These are phyloP conservation scores for Penicillium argentinense DNA, from an alignment of 495 filamentous ascomycete species.

Conservation along the genomic window DNA sequence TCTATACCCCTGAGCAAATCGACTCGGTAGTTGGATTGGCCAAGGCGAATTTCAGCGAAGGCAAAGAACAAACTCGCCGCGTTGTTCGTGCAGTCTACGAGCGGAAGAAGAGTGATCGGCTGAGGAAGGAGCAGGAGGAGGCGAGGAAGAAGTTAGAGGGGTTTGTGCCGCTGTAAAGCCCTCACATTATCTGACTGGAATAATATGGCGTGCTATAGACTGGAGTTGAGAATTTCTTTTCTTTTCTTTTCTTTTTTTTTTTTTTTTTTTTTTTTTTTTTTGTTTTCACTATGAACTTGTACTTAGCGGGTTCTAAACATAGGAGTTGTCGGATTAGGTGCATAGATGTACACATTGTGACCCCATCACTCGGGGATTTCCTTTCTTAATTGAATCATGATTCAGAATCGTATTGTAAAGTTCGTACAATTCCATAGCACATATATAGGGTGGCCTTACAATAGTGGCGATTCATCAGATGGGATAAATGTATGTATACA, in stretches of 20 bases:
- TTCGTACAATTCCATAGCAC: too few species aligned
- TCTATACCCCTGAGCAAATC: conserved; percentile 84
- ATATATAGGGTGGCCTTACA: too few species aligned
- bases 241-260: not conserved
- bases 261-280: too few species aligned
- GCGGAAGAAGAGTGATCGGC: conserved; percentile 71
- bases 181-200: not conserved
- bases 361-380: not conserved
- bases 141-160: conserved; percentile 41
- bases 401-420: not conserved
- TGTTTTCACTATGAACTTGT: too few species aligned
- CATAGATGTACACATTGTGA: not conserved
- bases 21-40: conserved; percentile 80
- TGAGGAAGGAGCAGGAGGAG: conserved; percentile 57
- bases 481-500: too few species aligned
- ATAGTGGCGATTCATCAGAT: too few species aligned
- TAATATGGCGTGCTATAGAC: not conserved
- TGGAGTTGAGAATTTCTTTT: not conserved
- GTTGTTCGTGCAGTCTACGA: conserved; percentile 92
- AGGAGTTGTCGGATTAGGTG: not conserved
- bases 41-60: conserved; percentile 81
- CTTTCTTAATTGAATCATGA: not conserved
- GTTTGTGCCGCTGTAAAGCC: conserved; percentile 35
- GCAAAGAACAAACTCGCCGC: conserved; percentile 68
- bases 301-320: too few species aligned